Conservation (phyloP, 2,329 filamentous ascomycete genomes). For the Ophidiomyces ophidiicola region DNA sequence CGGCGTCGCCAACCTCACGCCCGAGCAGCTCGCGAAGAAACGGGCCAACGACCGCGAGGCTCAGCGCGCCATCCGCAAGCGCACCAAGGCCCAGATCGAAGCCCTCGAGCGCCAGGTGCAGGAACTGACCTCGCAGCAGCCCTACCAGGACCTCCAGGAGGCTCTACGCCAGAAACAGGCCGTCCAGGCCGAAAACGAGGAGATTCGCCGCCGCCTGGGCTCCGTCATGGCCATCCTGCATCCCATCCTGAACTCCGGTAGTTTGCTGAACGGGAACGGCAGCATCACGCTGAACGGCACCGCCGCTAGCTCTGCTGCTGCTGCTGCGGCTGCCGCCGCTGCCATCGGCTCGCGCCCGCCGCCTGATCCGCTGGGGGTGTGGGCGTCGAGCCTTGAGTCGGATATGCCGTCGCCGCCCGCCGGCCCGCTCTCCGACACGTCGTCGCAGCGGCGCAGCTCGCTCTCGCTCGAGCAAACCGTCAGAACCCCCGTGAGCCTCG, state of each 20-base stretch:
- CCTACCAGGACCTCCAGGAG: slow-evolving; percentile 70
- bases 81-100: slow-evolving; percentile 71
- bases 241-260: slow-evolving; percentile 22
- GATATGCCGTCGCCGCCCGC: slow-evolving; percentile 11
- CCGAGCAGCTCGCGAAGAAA: slow-evolving; percentile 80
- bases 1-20: slow-evolving; percentile 75
- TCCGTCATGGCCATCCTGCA: slow-evolving; percentile 48
- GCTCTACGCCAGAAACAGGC: slow-evolving; percentile 64
- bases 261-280: background rate
- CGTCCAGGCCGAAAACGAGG: slow-evolving; percentile 65
- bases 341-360: background rate
- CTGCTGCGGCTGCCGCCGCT: background rate
- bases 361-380: slow-evolving; percentile 1
- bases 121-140: slow-evolving; percentile 66
- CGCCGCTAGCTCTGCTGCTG: background rate
- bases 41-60: slow-evolving; percentile 83
- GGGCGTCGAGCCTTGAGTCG: slow-evolving; percentile 5
- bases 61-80: slow-evolving; percentile 70
- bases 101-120: slow-evolving; percentile 57
- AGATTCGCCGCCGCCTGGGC: slow-evolving; percentile 58
- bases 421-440: slow-evolving; percentile 10
- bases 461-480: slow-evolving; percentile 8
- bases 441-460: slow-evolving; percentile 7
- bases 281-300: background rate
- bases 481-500: slow-evolving; percentile 12